Percentiles rank a stretch among this genome's conserved stretches.
Conservation (phyloP, 164 flowering plant species). For the Annona squamosa region DNA sequence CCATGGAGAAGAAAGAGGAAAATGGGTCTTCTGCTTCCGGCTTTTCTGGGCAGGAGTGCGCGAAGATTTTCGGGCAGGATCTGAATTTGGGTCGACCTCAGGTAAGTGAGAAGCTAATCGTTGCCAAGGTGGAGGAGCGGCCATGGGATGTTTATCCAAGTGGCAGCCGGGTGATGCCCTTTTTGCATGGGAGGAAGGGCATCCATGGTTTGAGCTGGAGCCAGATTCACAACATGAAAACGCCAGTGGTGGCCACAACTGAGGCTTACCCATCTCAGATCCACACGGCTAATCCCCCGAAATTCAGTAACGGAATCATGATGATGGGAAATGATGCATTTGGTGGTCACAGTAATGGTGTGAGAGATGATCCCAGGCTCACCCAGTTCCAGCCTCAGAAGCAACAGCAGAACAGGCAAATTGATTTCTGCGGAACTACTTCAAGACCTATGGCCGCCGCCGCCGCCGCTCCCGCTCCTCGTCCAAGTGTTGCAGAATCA, state of each 20-base stretch:
- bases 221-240: constrained; percentile 32
- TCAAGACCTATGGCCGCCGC: constrained; percentile 33
- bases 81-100: constrained; percentile 36
- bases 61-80: constrained; percentile 83
- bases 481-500: constrained; percentile 38
- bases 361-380: constrained; percentile 34
- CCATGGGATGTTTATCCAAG: constrained; percentile 37
- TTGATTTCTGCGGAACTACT: constrained; percentile 61
- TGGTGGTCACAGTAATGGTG: constrained; percentile 26
- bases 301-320: constrained; percentile 24
- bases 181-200: constrained; percentile 36
- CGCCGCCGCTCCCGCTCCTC: constrained; percentile 17
- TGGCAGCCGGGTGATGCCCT: constrained; percentile 31
- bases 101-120: constrained; percentile 48
- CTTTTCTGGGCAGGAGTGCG: constrained; percentile 27
- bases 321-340: constrained; percentile 10
- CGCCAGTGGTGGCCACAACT: constrained; percentile 7
- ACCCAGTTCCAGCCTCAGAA: constrained; percentile 46
- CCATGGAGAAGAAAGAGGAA: constrained; percentile 36
- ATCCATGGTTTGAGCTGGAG: constrained; percentile 38
- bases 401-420: constrained; percentile 39
- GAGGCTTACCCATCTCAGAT: constrained; percentile 31
- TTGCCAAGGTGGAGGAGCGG: constrained; percentile 55
- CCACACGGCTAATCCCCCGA: constrained; percentile 23
- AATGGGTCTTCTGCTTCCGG: constrained; percentile 17